phyloP scores from a whole-genome alignment of 768 basidiomycete genomes.

The Crucibulum laeve region DNA sequence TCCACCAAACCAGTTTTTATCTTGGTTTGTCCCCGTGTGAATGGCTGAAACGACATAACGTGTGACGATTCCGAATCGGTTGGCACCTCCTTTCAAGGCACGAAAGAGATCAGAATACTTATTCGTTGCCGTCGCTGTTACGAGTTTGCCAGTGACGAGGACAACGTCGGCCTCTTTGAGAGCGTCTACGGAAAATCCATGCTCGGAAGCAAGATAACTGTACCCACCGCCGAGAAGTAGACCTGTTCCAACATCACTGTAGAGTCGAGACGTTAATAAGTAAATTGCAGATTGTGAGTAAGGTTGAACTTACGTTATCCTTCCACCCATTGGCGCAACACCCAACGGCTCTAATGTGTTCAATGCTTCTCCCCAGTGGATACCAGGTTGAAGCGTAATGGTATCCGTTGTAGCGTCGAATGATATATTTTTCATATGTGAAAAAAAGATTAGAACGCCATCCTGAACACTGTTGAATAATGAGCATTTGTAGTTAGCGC shows the following conservation, averaged over 20 bases:
- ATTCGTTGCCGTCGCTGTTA: constrained; percentile 37
- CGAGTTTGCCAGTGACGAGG: constrained; percentile 31
- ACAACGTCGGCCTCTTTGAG: constrained; percentile 37
- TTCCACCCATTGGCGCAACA: constrained; percentile 38
- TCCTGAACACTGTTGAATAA: constrained; percentile 23
- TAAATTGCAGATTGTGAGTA: background rate
- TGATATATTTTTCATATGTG: constrained; percentile 30
- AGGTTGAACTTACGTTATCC: constrained; percentile 22
- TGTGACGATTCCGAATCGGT: constrained; percentile 41
- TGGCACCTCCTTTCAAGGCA: constrained; percentile 41
- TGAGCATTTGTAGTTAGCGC: constrained; percentile 1
- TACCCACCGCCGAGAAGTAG: constrained; percentile 40
- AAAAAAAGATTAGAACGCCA: constrained; percentile 33
- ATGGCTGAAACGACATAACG: constrained; percentile 34
- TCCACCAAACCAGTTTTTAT: constrained; percentile 36
- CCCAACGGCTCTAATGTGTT: constrained; percentile 29
- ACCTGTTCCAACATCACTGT: constrained; percentile 37
- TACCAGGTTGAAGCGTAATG: constrained; percentile 36
- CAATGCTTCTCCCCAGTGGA: constrained; percentile 36
- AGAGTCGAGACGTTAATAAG: background rate
- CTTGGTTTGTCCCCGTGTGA: constrained; percentile 31
- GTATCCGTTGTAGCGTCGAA: constrained; percentile 30
- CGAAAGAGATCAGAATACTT: constrained; percentile 37
- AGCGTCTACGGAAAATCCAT: constrained; percentile 36
- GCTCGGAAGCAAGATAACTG: constrained; percentile 31